Conservation (phyloP, 2,329 filamentous ascomycete species). For the Pseudovirgaria hyperparasitica region DNA sequence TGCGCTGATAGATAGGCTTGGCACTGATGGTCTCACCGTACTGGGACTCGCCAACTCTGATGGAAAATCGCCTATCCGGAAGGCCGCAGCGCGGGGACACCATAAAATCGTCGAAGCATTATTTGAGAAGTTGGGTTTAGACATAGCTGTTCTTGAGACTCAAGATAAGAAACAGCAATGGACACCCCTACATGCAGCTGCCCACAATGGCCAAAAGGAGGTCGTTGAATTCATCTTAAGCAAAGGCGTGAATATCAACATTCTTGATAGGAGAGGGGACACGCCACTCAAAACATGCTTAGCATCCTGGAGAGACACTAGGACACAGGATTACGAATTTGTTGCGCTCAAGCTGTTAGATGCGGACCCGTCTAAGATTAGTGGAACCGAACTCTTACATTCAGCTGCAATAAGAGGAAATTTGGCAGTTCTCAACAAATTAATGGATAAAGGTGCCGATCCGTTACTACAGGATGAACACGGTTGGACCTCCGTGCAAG, state of each 20-base stretch:
- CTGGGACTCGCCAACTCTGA: not conserved
- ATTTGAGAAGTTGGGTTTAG: not conserved
- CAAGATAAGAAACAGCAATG: not conserved
- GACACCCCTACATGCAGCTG: conserved; percentile 7
- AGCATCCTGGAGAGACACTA: not conserved
- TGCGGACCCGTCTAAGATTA: too few relatives aligned
- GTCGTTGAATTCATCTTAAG: conserved; percentile 2
- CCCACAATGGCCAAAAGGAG: conserved; percentile 1
- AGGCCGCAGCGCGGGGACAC: conserved; percentile 1
- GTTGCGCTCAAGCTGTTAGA: not conserved
- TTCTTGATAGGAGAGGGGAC: not conserved
- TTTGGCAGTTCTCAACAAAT: conserved; percentile 2
- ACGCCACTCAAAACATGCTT: not conserved
- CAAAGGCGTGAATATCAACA: conserved; percentile 7
- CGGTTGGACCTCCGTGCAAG: conserved; percentile 4
- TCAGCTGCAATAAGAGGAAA: conserved; percentile 4
- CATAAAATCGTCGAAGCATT: not conserved
- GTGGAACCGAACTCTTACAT: not conserved
- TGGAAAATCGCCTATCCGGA: conserved; percentile 1
- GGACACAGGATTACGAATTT: not conserved
- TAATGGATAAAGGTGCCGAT: conserved; percentile 2
- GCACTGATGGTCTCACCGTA: not conserved
- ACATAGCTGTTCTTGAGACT: not conserved
- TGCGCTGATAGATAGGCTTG: conserved; percentile 1
- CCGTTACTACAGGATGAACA: conserved; percentile 3